These are phyloP conservation scores for Emmonsiellopsis sp. DNA, from an alignment of 2,329 filamentous ascomycete species.

Conservation along the genomic window DNA sequence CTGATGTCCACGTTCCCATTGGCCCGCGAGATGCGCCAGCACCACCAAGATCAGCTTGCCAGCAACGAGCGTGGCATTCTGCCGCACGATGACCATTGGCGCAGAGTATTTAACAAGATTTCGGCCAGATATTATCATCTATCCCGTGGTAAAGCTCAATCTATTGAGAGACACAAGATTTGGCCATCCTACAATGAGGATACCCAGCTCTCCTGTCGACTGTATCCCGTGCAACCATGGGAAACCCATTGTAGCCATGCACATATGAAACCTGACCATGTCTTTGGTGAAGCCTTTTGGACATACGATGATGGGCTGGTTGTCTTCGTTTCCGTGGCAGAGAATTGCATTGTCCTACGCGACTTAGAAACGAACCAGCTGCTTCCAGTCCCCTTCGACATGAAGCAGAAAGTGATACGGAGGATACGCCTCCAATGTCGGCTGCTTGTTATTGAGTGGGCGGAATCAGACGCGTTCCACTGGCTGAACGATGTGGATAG, in stretches of 20 bases:
- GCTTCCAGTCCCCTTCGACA: conserved; percentile 45
- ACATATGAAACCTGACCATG: conserved; percentile 22
- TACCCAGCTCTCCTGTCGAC: conserved; percentile 27
- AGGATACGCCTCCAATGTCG: conserved; percentile 45
- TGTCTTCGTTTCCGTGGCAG: conserved; percentile 40
- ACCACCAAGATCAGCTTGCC: conserved; percentile 8
- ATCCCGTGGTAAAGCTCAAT: conserved; percentile 38
- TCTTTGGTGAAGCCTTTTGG: conserved; percentile 41
- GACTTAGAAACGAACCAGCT: conserved; percentile 41
- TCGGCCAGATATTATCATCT: conserved; percentile 49
- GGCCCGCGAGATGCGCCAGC: conserved; percentile 44
- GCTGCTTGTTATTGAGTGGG: conserved; percentile 58
- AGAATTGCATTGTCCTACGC: conserved; percentile 34
- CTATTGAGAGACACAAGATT: conserved; percentile 38
- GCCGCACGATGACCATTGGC: conserved; percentile 10
- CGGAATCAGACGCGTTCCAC: conserved; percentile 44
- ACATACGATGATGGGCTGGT: conserved; percentile 49
- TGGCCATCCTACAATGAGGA: conserved; percentile 21
- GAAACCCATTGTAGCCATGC: conserved; percentile 31
- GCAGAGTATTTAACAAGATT: conserved; percentile 39
- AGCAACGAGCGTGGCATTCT: neutral
- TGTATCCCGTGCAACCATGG: conserved; percentile 35
- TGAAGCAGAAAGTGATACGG: conserved; percentile 42
- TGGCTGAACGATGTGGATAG: conserved; percentile 43
- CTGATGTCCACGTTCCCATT: conserved; percentile 46